Evolutionary conservation across 2,329 filamentous ascomycete genomes (phyloP).

Genomic region (Drechslerella dactyloides): DNA sequence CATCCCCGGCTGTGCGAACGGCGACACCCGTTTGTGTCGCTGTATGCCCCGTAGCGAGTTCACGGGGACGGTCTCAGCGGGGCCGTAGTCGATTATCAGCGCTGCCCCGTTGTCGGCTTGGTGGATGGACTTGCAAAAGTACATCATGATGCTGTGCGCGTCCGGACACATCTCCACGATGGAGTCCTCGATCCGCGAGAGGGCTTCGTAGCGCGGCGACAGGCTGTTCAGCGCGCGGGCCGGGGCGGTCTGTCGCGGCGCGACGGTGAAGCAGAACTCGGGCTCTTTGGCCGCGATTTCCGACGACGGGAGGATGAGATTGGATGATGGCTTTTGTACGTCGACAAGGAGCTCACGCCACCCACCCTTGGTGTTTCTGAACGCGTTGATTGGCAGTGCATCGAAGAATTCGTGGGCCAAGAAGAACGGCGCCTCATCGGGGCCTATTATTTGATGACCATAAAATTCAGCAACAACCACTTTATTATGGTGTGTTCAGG

Average conservation of each 20-base stretch:
- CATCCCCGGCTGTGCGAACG: conserved; percentile 78
- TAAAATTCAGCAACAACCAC: no score
- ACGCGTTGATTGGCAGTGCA: conserved; percentile 92
- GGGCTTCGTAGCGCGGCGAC: conserved; percentile 76
- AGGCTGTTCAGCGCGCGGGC: conserved; percentile 83
- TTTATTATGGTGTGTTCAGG: no score
- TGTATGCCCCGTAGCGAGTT: conserved; percentile 92
- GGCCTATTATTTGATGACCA: conserved; percentile 59
- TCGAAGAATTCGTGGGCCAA: conserved; percentile 99
- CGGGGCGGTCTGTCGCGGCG: conserved; percentile 77
- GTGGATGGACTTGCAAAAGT: conserved; percentile 85
- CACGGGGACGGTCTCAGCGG: conserved; percentile 75
- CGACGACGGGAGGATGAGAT: conserved; percentile 55
- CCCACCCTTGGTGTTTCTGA: conserved; percentile 68
- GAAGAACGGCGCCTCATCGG: conserved; percentile 82
- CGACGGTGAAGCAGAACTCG: conserved; percentile 86
- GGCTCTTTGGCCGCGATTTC: conserved; percentile 62
- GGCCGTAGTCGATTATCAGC: conserved; percentile 94
- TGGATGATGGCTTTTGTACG: conserved; percentile 58
- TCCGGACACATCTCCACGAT: conserved; percentile 91
- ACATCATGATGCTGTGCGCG: conserved; percentile 75
- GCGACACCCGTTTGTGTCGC: conserved; percentile 75
- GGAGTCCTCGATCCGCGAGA: conserved; percentile 71
- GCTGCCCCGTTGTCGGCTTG: conserved; percentile 73
- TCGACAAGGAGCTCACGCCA: conserved; percentile 62